Base-by-base conservation (phyloP, 73 alveolate genomes). In the Uronychia binucleata region DNA sequence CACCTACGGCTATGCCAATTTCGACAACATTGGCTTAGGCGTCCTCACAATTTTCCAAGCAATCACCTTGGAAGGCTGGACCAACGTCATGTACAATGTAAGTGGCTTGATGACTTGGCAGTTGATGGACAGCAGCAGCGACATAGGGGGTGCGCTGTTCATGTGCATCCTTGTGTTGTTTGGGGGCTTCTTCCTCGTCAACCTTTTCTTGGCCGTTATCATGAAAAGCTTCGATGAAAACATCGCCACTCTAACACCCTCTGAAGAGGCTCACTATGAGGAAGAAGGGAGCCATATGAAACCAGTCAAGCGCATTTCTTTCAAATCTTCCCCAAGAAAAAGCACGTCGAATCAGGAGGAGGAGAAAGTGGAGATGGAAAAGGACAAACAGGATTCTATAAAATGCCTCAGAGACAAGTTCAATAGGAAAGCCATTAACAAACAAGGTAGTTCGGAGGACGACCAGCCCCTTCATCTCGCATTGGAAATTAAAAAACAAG, bases 141-240 rank as follows among this genome's bases (percentile, higher is more conserved):
- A 27, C 0, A 35, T 80, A 25, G 46, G 81, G 0, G 59, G 57
- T 33, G 84, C 84, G 59, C 32, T 86, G 33, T 86, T n/a, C 60
- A 77, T 80, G 31, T 11, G 27, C 28, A 5, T 59, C 0, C 33
- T 79, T 1, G 57, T 86, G 29, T 27, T 81, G 30, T 32, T 81
- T n/a, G 88, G 92, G 13, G 33, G 90, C 25, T 86, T 80, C 67
- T 86, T 86, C 32, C 75, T 86, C 32, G 28, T 86, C 33, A 79
- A 86, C 57, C 33, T 86, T n/a, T 31, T 67, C 30, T 30, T 80
- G 1, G 92, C 92, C 1, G 92, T 80, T 28, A n/a, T 80, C 33
- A 28, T 81, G 27, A 30, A 81, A 58, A 46, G 67, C 19, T 46
- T 46, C 19, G 67, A 59, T 31, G 32, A n/a, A 31, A 57, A 32